Base-by-base conservation (phyloP, 1,139 yeast genomes). In the Hansenula lynferdii region DNA sequence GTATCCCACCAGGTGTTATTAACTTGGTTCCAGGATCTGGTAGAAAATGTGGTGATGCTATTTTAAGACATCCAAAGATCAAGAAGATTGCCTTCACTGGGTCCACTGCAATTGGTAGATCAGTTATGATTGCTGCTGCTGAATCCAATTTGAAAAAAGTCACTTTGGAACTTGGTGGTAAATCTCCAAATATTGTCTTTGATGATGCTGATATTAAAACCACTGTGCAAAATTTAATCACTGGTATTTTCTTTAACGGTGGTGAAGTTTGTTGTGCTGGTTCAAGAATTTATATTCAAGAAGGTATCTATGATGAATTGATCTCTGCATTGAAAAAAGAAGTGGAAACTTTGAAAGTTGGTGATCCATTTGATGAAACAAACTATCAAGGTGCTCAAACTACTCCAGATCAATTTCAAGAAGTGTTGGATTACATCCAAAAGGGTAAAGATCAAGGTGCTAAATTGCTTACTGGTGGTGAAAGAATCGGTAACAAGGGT, bases 201-300 rank as follows among this genome's bases (percentile, higher is more conserved):
- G 72, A 77, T 51, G 94, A 85, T 59, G 85, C 85, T 44, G 77
- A 85, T 53, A 51, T 85, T 41, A 76, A 75, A 42, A 64, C 65
- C 53, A 80, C 94, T 43, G 77, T 83, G 44, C 69, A 72, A 51
- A 71, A 77, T 68, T 71, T 79, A 48, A 65, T 74, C 45, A 54
- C 67, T 30, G 86, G 85, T 58, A 80, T 81, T 56, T 78, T 75
- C 76, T 83, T 73, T 74, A 85, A 85, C 70, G 77, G 85, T 51
- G 95, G 95, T 62, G 95, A 85, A 66, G 90, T 83, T 42, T 85
- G 95, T 67, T 80, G 85, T 60, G 95, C 95, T 31, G 92, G 94
- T 49, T 84, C 95, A 36, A 80, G 95, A 62, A 66, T 85, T 40
- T 81, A 78, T 60, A 77, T 85, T 46, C 95, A 85, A 65, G 89